Percentiles rank a stretch among this genome's conserved stretches.
phyloP scores from a whole-genome alignment of 257 asterid species.

The Haberlea rhodopensis region DNA sequence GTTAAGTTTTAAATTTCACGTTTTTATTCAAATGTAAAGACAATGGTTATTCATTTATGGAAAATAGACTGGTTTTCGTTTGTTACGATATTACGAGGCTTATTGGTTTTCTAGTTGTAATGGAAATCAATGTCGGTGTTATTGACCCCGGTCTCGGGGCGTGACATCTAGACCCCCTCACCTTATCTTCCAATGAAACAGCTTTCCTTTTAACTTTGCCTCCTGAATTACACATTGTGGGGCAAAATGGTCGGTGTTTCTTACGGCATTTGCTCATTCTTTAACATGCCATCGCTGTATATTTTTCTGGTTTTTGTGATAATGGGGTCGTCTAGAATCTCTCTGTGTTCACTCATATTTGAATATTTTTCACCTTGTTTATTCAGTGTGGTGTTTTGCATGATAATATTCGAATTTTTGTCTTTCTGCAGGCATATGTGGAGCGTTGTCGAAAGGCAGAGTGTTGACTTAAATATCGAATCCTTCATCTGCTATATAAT shows the following conservation, averaged over 20 bases:
- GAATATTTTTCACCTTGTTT: constrained; percentile 4
- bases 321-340: not conserved
- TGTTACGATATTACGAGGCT: no score
- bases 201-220: not conserved
- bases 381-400: not conserved
- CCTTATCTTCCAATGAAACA: not conserved
- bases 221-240: not conserved
- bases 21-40: no score
- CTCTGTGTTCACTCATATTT: not conserved
- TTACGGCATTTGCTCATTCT: not conserved
- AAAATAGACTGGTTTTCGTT: no score
- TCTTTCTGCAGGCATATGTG: constrained; percentile 37
- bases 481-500: constrained; percentile 6
- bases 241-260: not conserved
- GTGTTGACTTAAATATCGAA: constrained; percentile 18
- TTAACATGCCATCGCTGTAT: not conserved
- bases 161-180: no score
- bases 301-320: not conserved
- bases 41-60: no score
- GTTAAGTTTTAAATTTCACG: no score
- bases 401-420: not conserved
- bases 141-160: no score
- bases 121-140: no score
- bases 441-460: constrained; percentile 33
- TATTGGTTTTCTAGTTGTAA: no score